Percentiles rank a stretch among this genome's conserved stretches.
Evolutionary conservation across 306 rosid species (phyloP).

Genomic region (Lathyrus oleraceus): DNA sequence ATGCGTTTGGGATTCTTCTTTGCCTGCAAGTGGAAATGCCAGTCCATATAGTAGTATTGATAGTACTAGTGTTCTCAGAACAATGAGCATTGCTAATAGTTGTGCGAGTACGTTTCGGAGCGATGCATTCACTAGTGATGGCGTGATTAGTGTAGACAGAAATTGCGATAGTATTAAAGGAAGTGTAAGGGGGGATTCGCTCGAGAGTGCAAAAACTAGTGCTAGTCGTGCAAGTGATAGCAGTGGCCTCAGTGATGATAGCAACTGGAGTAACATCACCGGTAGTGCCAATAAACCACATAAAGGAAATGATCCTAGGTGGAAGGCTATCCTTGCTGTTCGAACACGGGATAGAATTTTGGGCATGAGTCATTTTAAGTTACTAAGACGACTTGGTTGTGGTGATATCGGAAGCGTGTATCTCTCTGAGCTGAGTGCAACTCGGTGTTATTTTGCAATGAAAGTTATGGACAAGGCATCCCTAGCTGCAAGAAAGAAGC

Average conservation of each 20-base stretch:
- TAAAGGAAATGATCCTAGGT: slow-evolving; percentile 91
- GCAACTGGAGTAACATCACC: slow-evolving; percentile 87
- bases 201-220: slow-evolving; percentile 91
- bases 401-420: slow-evolving; percentile 96
- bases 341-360: slow-evolving; percentile 77
- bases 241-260: slow-evolving; percentile 92
- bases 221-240: slow-evolving; percentile 90
- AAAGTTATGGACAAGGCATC: slow-evolving; percentile 98
- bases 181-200: slow-evolving; percentile 78
- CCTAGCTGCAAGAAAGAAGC: slow-evolving; percentile 84
- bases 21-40: slow-evolving; percentile 94
- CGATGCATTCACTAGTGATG: slow-evolving; percentile 77
- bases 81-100: slow-evolving; percentile 86
- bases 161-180: slow-evolving; percentile 76
- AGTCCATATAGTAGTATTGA: slow-evolving; percentile 90
- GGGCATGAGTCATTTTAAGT: slow-evolving; percentile 91
- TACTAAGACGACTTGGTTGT: slow-evolving; percentile 87
- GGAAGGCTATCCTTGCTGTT: slow-evolving; percentile 90
- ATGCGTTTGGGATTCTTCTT: slow-evolving; percentile 93
- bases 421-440: slow-evolving; percentile 93
- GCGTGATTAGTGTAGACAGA: slow-evolving; percentile 79
- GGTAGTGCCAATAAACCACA: slow-evolving; percentile 94
- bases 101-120: slow-evolving; percentile 78
- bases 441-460: slow-evolving; percentile 89
- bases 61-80: slow-evolving; percentile 74